Evolutionary conservation across 148 eudicot species (phyloP), one percentile per base, ranked within the genome.

Genomic region (Rheum nobile): DNA sequence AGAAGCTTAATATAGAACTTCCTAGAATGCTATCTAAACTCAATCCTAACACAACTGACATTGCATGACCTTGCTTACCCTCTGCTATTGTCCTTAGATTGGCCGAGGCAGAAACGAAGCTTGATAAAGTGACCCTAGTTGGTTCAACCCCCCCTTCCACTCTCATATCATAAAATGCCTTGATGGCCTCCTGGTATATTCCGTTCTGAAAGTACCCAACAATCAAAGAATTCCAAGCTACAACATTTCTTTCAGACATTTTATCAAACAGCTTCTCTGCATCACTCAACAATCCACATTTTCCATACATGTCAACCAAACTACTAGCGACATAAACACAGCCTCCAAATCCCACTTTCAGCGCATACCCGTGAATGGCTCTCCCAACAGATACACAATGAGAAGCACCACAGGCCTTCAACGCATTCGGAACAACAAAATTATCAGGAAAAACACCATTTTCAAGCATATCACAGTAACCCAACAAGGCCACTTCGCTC

Each of bases 281-380:
- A 80, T 83, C 83, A 21, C 69, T 76, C 61, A 82, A 31, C 44
- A 75, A 67, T 52, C 86, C 87, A 83, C 91, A 87, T 81, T 87
- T 87, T 1, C 88, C 88, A 80, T 87, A 87, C 90, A 87, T 87
- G 77, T 83, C 90, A 67, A 87, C 82, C 68, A 87, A 81, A 79
- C 86, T 83, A 77, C 87, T 85, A 41, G 80, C 85, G 13, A 82
- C 88, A 85, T 78, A 87, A 12, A 85, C 84, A 82, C 91, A 82
- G 1, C 52, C 80, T 44, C 52, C 77, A 69, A 83, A 80, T 44
- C 88, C 85, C 77, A 80, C 19, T 38, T 87, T 87, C 35, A 80
- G 38, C 47, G 77, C 81, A 83, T 85, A 79, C 31, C 86, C 86
- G 78, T 87, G 90, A 71, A 85, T 78, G 28, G 84, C 84, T 71